A percentile compares a stretch with the other conserved stretches of the same genome.
Conservation (phyloP, 2,329 filamentous ascomycete species). For the Aureobasidium lini region DNA sequence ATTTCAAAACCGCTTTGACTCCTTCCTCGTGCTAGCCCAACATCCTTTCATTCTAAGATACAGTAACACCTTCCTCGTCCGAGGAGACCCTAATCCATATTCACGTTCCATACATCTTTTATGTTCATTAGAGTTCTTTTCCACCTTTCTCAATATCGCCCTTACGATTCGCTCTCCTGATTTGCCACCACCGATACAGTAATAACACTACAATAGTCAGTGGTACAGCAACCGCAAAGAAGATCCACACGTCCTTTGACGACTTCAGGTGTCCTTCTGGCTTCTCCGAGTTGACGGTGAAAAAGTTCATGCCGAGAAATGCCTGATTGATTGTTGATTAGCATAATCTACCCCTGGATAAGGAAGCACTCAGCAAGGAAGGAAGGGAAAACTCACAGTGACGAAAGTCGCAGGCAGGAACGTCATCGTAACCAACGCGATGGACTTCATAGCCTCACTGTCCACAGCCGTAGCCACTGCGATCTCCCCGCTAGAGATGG, state of each 20-base stretch:
- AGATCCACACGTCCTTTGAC: not conserved
- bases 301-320: conserved; percentile 1
- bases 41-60: too few relatives aligned
- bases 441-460: conserved; percentile 33
- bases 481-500: not conserved
- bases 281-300: not conserved
- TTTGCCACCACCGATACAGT: not conserved
- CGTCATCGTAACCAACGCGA: conserved; percentile 32
- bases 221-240: not conserved
- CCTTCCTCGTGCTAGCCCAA: too few relatives aligned
- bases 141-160: not conserved
- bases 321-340: not conserved
- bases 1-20: too few relatives aligned
- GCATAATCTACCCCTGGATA: too few relatives aligned
- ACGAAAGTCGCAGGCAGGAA: conserved; percentile 28
- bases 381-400: not conserved
- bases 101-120: too few relatives aligned
- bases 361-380: not conserved
- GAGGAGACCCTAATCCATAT: too few relatives aligned
- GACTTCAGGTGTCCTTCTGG: not conserved
- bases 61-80: too few relatives aligned
- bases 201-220: not conserved
- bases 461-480: conserved; percentile 26
- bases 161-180: not conserved
- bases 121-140: too few relatives aligned